These are phyloP conservation scores for Melampsora larici-populina DNA, from an alignment of 1,284 basidiomycete species.

Conservation along the genomic window DNA sequence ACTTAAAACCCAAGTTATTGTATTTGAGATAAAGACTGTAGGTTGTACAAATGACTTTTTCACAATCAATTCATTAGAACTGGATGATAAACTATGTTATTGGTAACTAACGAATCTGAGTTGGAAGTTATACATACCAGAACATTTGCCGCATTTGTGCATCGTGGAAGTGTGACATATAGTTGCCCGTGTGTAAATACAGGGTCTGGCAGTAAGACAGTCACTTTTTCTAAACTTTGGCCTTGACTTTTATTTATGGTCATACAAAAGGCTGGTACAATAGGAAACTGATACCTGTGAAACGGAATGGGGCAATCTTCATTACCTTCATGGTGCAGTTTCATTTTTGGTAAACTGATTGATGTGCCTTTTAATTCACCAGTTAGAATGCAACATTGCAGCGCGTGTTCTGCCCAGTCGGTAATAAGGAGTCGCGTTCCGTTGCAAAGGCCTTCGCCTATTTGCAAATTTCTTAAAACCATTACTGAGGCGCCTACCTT, in stretches of 20 bases:
- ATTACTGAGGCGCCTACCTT: neutral
- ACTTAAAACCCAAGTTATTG: too few relatives aligned
- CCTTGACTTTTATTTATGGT: too few relatives aligned
- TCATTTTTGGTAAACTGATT: neutral
- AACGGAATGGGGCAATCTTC: neutral
- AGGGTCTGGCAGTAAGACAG: neutral
- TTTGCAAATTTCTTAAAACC: neutral
- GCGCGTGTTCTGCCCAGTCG: neutral
- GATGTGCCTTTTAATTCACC: too few relatives aligned
- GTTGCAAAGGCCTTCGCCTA: neutral
- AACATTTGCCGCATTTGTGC: neutral
- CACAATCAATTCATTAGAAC: too few relatives aligned
- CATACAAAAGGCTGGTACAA: neutral
- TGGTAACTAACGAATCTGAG: too few relatives aligned
- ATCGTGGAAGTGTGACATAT: slow-evolving; percentile 1
- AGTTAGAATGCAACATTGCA: neutral
- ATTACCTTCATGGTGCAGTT: neutral
- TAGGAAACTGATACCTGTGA: neutral
- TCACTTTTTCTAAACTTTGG: neutral
- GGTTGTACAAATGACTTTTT: too few relatives aligned
- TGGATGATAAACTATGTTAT: too few relatives aligned
- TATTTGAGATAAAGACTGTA: too few relatives aligned
- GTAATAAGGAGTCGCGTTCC: neutral
- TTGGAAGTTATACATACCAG: too few relatives aligned
- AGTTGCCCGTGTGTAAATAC: slow-evolving; percentile 25